These are phyloP conservation scores for Candida sphagnicola DNA, from an alignment of 805 yeast species.

Conservation along the genomic window DNA sequence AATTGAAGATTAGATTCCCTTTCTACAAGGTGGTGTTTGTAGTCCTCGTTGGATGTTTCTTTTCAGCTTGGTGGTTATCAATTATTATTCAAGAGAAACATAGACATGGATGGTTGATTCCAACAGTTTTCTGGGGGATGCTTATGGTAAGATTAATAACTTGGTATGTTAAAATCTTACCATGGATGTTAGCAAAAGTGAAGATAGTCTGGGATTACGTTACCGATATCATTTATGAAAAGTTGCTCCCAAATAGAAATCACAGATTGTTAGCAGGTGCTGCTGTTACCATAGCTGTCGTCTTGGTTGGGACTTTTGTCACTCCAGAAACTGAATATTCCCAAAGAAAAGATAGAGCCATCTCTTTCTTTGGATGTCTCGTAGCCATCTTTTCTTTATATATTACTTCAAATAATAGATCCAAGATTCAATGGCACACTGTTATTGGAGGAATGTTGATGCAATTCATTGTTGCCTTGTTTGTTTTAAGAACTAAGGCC, in stretches of 20 bases:
- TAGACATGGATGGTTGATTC: constrained; percentile 53
- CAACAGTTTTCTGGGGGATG: constrained; percentile 49
- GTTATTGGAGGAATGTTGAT: constrained; percentile 57
- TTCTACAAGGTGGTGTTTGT: constrained; percentile 13
- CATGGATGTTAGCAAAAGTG: constrained; percentile 16
- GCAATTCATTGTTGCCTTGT: constrained; percentile 57
- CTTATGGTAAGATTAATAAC: constrained; percentile 50
- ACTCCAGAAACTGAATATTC: constrained; percentile 46
- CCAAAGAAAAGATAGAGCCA: constrained; percentile 47
- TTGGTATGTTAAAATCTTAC: constrained; percentile 38
- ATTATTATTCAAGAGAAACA: constrained; percentile 47
- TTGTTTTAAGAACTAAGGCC: constrained; percentile 54
- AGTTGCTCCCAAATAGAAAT: constrained; percentile 36
- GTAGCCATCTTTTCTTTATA: constrained; percentile 44
- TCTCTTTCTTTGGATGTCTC: constrained; percentile 53
- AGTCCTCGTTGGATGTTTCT: constrained; percentile 31
- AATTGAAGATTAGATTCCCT: constrained; percentile 13
- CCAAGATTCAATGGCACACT: constrained; percentile 51
- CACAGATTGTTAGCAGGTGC: constrained; percentile 44
- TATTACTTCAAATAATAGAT: constrained; percentile 42
- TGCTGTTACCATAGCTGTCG: constrained; percentile 40
- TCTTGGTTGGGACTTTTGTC: constrained; percentile 53
- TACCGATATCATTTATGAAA: constrained; percentile 30
- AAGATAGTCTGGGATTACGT: constrained; percentile 25
- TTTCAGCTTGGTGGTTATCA: constrained; percentile 58